phyloP scores from a whole-genome alignment of 1,284 basidiomycete species.

The Puccinia horiana region DNA sequence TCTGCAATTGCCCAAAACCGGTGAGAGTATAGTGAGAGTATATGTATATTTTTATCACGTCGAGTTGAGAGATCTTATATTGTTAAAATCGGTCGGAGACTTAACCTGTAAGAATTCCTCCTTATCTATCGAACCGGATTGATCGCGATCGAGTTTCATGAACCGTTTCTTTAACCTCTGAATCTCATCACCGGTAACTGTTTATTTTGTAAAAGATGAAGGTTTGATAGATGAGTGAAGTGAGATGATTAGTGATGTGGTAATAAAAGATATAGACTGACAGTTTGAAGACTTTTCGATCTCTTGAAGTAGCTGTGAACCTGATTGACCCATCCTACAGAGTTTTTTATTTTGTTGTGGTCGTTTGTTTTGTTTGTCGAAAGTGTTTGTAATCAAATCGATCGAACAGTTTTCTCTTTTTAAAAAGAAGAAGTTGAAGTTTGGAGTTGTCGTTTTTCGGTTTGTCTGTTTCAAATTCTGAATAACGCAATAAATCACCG shows the following conservation, averaged over 20 bases:
- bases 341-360: neutral
- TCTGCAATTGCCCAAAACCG: neutral
- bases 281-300: conserved; percentile 91
- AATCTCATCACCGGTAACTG: conserved; percentile 86
- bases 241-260: too few relatives aligned
- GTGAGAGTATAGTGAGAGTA: too few relatives aligned
- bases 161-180: conserved; percentile 96
- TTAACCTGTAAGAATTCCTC: conserved; percentile 86
- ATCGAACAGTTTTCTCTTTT: too few relatives aligned
- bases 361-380: neutral
- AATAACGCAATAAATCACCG: too few relatives aligned
- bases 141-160: conserved; percentile 99
- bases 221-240: neutral
- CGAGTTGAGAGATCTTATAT: too few relatives aligned
- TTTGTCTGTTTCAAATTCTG: too few relatives aligned
- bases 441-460: too few relatives aligned
- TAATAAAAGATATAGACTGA: too few relatives aligned
- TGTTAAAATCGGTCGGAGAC: too few relatives aligned
- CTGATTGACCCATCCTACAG: conserved; percentile 64
- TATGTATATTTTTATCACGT: too few relatives aligned
- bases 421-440: too few relatives aligned
- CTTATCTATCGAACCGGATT: conserved; percentile 94
- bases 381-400: neutral
- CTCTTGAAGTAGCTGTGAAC: conserved; percentile 88
- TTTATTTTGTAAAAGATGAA: conserved; percentile 8